These are phyloP conservation scores for Aureobasidium vineae DNA, from an alignment of 2,329 filamentous ascomycete genomes.

Conservation along the genomic window DNA sequence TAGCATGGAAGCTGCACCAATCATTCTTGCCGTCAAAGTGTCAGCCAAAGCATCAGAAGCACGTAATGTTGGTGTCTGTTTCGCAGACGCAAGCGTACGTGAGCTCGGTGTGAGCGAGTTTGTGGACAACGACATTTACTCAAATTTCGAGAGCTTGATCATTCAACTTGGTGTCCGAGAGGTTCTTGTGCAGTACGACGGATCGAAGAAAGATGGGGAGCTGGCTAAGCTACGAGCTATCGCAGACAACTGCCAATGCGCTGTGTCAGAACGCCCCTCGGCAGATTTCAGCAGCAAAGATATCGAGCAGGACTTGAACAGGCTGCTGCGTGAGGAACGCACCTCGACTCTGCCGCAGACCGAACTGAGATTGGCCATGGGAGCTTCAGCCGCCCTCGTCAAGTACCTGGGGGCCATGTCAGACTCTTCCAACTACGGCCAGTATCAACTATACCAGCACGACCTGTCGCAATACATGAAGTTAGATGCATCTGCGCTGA, in stretches of 20 bases:
- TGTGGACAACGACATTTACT: slow-evolving; percentile 97
- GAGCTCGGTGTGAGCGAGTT: slow-evolving; percentile 98
- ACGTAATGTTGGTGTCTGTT: slow-evolving; percentile 88
- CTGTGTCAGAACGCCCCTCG: slow-evolving; percentile 73
- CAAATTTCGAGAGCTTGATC: slow-evolving; percentile 92
- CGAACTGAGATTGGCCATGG: slow-evolving; percentile 94
- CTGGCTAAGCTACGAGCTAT: slow-evolving; percentile 83
- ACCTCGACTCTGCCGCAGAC: slow-evolving; percentile 79
- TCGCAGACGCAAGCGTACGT: slow-evolving; percentile 92
- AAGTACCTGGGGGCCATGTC: slow-evolving; percentile 90
- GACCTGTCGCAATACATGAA: slow-evolving; percentile 98
- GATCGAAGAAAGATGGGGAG: slow-evolving; percentile 79
- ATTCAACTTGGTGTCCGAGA: slow-evolving; percentile 97
- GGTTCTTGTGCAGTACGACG: slow-evolving; percentile 80
- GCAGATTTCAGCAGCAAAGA: slow-evolving; percentile 84
- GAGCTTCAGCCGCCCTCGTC: slow-evolving; percentile 86
- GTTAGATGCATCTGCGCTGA: slow-evolving; percentile 87
- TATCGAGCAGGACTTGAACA: slow-evolving; percentile 90
- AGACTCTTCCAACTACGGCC: slow-evolving; percentile 91
- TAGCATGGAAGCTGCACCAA: slow-evolving; percentile 83
- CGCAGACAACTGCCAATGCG: slow-evolving; percentile 87
- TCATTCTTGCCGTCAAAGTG: slow-evolving; percentile 93
- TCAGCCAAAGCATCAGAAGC: slow-evolving; percentile 83
- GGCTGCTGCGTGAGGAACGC: slow-evolving; percentile 82
- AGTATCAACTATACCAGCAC: slow-evolving; percentile 96